phyloP scores from a whole-genome alignment of 176 grass and related monocot genomes.

The Puya raimondii region DNA sequence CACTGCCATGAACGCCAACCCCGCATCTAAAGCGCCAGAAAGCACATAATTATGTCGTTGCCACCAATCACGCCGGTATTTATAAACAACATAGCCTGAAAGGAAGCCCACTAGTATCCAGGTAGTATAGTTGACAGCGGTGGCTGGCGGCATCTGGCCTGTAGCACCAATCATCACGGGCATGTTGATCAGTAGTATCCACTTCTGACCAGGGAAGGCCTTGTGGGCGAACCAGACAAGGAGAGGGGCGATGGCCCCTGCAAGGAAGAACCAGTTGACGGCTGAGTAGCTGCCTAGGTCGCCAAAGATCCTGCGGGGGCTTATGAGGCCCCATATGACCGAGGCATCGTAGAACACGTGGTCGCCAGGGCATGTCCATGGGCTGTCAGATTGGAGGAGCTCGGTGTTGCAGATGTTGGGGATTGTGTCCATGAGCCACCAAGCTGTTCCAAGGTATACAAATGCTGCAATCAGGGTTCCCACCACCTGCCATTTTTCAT shows the following conservation, averaged over 20 bases:
- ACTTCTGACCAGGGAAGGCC: conserved; percentile 51
- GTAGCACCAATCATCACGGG: conserved; percentile 59
- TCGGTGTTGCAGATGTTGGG: conserved; percentile 66
- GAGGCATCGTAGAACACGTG: conserved; percentile 93
- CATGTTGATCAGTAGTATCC: conserved; percentile 90
- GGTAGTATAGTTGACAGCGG: conserved; percentile 79
- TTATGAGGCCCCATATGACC: conserved; percentile 88
- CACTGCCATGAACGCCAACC: conserved; percentile 84
- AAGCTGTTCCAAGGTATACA: conserved; percentile 78
- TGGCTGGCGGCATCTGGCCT: conserved; percentile 61
- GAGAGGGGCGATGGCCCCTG: conserved; percentile 64
- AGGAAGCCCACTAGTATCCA: conserved; percentile 78
- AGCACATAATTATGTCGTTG: conserved; percentile 81
- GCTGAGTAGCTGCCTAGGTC: conserved; percentile 72
- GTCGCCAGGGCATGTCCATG: conserved; percentile 84
- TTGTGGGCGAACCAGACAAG: conserved; percentile 77
- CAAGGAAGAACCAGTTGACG: conserved; percentile 92
- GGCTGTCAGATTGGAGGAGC: conserved; percentile 59
- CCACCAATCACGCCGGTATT: conserved; percentile 76
- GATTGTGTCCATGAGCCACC: conserved; percentile 90
- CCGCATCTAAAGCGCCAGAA: conserved; percentile 83
- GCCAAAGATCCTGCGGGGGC: conserved; percentile 83
- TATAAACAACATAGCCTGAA: conserved; percentile 87
- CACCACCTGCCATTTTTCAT: conserved; percentile 46
- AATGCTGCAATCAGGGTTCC: conserved; percentile 72